These are phyloP conservation scores for Physcomitrium patens DNA, from an alignment of 225 moss, liverwort and hornwort species.

Conservation along the genomic window DNA sequence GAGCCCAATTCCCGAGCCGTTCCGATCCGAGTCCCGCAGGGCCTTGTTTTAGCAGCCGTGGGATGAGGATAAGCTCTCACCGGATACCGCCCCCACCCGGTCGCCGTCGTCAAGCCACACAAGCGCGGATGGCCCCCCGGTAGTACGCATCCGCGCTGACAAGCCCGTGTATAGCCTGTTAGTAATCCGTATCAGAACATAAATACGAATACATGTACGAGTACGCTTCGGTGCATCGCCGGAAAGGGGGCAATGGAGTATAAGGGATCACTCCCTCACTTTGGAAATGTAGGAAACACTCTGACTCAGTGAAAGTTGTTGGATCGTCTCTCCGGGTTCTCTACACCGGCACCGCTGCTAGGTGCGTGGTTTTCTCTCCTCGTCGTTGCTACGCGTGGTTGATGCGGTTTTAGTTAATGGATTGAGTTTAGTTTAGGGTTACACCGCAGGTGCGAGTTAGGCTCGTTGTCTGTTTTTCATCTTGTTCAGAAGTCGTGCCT, in stretches of 20 bases:
- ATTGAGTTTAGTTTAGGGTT: too few species aligned
- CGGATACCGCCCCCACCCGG: background rate
- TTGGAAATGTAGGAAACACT: background rate
- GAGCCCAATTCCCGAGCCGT: background rate
- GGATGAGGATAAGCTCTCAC: background rate
- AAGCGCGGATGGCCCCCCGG: too few species aligned
- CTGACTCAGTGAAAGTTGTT: background rate
- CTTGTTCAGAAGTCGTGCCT: too few species aligned
- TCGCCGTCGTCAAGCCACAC: too few species aligned
- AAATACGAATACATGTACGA: accelerated
- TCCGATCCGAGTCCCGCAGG: background rate
- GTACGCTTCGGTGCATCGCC: background rate
- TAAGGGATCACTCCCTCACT: background rate
- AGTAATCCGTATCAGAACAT: accelerated
- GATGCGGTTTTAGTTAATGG: too few species aligned
- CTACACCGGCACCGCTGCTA: background rate
- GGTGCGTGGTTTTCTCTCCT: background rate
- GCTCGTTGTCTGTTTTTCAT: too few species aligned
- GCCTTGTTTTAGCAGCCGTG: background rate
- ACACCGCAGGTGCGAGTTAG: too few species aligned
- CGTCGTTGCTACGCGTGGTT: too few species aligned
- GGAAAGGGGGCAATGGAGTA: background rate
- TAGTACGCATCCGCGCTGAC: accelerated
- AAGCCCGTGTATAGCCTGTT: background rate
- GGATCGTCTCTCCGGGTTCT: background rate